These are phyloP conservation scores for Bryoerythrophyllum caledonicum DNA, from an alignment of 225 moss, liverwort and hornwort genomes.

Conservation along the genomic window DNA sequence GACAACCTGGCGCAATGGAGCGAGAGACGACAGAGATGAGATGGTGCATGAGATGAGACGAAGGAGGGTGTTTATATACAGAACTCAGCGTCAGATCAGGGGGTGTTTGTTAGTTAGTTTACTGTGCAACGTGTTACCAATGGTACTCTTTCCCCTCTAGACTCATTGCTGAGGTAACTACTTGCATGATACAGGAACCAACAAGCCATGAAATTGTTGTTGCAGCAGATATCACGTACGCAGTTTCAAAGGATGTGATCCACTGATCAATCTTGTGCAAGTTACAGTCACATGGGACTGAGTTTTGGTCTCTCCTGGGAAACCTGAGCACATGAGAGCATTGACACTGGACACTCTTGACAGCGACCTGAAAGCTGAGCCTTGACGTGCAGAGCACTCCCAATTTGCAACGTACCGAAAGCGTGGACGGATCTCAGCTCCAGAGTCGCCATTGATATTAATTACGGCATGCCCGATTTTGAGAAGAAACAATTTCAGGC, in stretches of 20 bases:
- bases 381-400: not conserved
- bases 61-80: constrained; percentile 16
- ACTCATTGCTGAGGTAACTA: not conserved
- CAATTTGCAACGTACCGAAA: not conserved
- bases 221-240: not conserved
- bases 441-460: not conserved
- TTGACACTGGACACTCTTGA: not conserved
- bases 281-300: not conserved
- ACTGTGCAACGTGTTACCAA: not conserved
- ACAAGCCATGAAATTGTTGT: not conserved
- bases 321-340: not conserved
- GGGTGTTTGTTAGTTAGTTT: not conserved
- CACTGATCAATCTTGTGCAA: not conserved
- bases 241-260: not conserved
- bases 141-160: not conserved
- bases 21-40: not conserved
- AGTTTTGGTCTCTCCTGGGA: not conserved
- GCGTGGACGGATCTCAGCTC: not conserved
- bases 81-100: not conserved
- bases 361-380: not conserved
- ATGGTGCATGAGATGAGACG: constrained; percentile 7
- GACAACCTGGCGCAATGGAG: not conserved
- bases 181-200: not conserved
- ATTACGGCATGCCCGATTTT: not conserved
- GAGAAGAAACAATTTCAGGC: not conserved